phyloP scores from a whole-genome alignment of 768 basidiomycete species.

The Lentinula detonsa region DNA sequence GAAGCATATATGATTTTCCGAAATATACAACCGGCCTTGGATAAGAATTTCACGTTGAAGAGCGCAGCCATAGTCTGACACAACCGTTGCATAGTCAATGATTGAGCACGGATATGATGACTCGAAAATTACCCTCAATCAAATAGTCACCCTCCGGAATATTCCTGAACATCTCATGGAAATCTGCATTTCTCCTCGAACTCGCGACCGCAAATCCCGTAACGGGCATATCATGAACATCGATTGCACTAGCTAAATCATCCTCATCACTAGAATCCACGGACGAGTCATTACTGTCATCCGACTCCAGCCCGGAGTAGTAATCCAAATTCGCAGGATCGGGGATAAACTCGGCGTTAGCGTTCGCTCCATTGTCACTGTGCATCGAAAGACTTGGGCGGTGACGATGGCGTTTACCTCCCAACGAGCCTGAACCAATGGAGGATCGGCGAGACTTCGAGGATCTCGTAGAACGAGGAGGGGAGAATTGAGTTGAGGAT shows the following conservation, averaged over 20 bases:
- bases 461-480: not conserved
- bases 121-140: slow-evolving; percentile 74
- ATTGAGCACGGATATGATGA: not conserved
- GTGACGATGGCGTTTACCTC: slow-evolving; percentile 8
- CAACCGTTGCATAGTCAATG: not conserved
- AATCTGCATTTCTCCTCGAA: slow-evolving; percentile 90
- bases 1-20: slow-evolving; percentile 99
- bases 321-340: slow-evolving; percentile 27
- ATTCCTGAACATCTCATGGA: slow-evolving; percentile 86
- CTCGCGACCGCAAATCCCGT: slow-evolving; percentile 98
- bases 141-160: slow-evolving; percentile 96
- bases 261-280: slow-evolving; percentile 23
- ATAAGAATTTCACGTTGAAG: slow-evolving; percentile 94
- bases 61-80: slow-evolving; percentile 92
- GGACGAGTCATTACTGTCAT: slow-evolving; percentile 13
- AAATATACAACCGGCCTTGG: slow-evolving; percentile 94
- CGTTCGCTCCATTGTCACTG: slow-evolving; percentile 19
- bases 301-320: slow-evolving; percentile 32
- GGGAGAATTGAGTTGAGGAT: slow-evolving; percentile 3
- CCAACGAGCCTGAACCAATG: not conserved
- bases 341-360: slow-evolving; percentile 22
- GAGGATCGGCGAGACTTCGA: slow-evolving; percentile 7
- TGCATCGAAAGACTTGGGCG: slow-evolving; percentile 17
- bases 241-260: slow-evolving; percentile 37
- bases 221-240: slow-evolving; percentile 78